Percentiles rank a stretch among this genome's conserved stretches.
phyloP scores from a whole-genome alignment of 2,329 filamentous ascomycete species.

The Penicillium sp. region DNA sequence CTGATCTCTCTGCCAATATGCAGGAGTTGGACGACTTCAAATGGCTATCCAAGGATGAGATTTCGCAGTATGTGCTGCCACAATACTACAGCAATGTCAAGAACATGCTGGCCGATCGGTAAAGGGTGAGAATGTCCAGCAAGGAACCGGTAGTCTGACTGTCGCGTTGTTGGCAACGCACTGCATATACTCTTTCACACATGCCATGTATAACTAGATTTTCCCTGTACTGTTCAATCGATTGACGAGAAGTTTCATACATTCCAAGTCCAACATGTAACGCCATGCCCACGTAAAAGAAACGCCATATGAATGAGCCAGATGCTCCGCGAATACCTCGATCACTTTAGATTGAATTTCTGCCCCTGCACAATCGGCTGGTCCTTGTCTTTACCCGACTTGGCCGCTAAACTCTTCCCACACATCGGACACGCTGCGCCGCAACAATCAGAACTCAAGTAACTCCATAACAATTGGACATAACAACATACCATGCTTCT shows the following conservation, averaged over 20 bases:
- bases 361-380: constrained; percentile 55
- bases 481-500: constrained; percentile 53
- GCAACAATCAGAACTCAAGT: constrained; percentile 10
- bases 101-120: constrained; percentile 80
- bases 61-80: constrained; percentile 58
- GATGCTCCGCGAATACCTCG: neutral
- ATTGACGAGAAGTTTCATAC: constrained; percentile 2
- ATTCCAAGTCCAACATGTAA: neutral
- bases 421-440: constrained; percentile 58
- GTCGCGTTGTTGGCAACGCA: constrained; percentile 20
- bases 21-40: constrained; percentile 75
- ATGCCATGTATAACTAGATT: constrained; percentile 39
- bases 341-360: constrained; percentile 58
- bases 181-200: constrained; percentile 35
- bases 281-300: no score
- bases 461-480: no score
- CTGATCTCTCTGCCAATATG: constrained; percentile 65
- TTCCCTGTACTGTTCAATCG: constrained; percentile 21
- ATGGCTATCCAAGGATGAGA: constrained; percentile 88
- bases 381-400: constrained; percentile 32
- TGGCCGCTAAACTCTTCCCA: constrained; percentile 51
- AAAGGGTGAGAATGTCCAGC: no score
- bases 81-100: constrained; percentile 69
- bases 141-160: constrained; percentile 1
- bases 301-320: no score